phyloP scores from a whole-genome alignment of 2,329 filamentous ascomycete species.

The Colletotrichum acutatum region DNA sequence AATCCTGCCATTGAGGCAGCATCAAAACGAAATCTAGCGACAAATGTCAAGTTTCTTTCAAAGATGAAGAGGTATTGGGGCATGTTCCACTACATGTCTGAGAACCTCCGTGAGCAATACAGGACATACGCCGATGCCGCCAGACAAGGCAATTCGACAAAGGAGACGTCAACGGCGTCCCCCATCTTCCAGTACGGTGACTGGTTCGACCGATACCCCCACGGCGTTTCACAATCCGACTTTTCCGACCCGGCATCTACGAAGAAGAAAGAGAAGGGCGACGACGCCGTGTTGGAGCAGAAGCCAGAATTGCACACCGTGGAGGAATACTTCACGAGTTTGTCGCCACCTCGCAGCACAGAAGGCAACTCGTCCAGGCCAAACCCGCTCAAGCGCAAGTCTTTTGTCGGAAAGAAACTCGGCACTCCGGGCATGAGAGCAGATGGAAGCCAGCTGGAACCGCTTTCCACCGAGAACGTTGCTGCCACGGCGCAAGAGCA shows the following conservation, averaged over 20 bases:
- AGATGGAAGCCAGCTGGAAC: slow-evolving; percentile 37
- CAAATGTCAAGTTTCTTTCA: slow-evolving; percentile 88
- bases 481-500: slow-evolving; percentile 50
- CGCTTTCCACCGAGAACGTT: slow-evolving; percentile 39
- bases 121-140: slow-evolving; percentile 85
- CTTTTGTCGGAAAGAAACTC: slow-evolving; percentile 48
- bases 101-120: slow-evolving; percentile 91
- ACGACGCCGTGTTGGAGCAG: slow-evolving; percentile 90
- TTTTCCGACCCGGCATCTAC: slow-evolving; percentile 79
- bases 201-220: slow-evolving; percentile 96
- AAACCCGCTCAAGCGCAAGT: slow-evolving; percentile 48
- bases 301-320: slow-evolving; percentile 93
- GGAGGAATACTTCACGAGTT: slow-evolving; percentile 89
- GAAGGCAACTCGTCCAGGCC: slow-evolving; percentile 43
- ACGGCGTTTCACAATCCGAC: slow-evolving; percentile 86
- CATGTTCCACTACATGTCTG: slow-evolving; percentile 97
- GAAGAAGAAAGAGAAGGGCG: slow-evolving; percentile 79
- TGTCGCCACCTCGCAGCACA: slow-evolving; percentile 72
- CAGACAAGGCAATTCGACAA: slow-evolving; percentile 69
- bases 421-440: slow-evolving; percentile 21
- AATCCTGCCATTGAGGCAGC: slow-evolving; percentile 79
- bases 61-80: slow-evolving; percentile 99
- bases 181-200: slow-evolving; percentile 94
- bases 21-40: slow-evolving; percentile 85
- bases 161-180: slow-evolving; percentile 60